A percentile compares a stretch with the other conserved stretches of the same genome.
Conservation (phyloP, 1,284 basidiomycete genomes). For the Sporisorium scitamineum region DNA sequence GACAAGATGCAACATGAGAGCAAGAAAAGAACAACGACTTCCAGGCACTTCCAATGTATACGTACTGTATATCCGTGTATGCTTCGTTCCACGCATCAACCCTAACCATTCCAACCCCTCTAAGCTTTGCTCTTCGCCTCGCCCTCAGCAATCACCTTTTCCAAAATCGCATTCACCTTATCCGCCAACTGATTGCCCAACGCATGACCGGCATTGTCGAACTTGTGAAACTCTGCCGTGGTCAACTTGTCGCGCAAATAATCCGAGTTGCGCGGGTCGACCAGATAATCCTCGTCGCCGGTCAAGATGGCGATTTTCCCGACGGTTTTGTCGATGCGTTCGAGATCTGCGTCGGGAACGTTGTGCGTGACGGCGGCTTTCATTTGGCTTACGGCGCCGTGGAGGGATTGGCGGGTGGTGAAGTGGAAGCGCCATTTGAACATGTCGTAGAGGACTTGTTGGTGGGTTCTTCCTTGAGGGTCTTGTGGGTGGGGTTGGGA, state of each 20-base stretch:
- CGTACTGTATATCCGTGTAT: slow-evolving; percentile 5
- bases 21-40: neutral
- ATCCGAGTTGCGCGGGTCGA: slow-evolving; percentile 75
- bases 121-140: slow-evolving; percentile 1
- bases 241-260: slow-evolving; percentile 77
- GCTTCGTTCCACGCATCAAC: neutral
- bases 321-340: slow-evolving; percentile 74
- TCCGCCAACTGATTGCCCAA: slow-evolving; percentile 73
- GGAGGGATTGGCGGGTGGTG: slow-evolving; percentile 75
- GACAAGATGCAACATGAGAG: neutral
- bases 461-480: slow-evolving; percentile 36
- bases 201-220: slow-evolving; percentile 78
- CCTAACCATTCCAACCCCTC: neutral
- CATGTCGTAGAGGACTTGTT: slow-evolving; percentile 55
- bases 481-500: slow-evolving; percentile 63
- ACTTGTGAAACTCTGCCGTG: slow-evolving; percentile 77
- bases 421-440: slow-evolving; percentile 74
- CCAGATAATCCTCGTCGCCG: slow-evolving; percentile 80
- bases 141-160: slow-evolving; percentile 27
- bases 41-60: neutral
- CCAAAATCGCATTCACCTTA: slow-evolving; percentile 48
- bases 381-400: slow-evolving; percentile 81
- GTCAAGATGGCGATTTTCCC: slow-evolving; percentile 77
- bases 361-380: slow-evolving; percentile 79
- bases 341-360: slow-evolving; percentile 75